phyloP scores from a whole-genome alignment of 2,329 filamentous ascomycete species.

The Tolypocladium ophioglossoides region DNA sequence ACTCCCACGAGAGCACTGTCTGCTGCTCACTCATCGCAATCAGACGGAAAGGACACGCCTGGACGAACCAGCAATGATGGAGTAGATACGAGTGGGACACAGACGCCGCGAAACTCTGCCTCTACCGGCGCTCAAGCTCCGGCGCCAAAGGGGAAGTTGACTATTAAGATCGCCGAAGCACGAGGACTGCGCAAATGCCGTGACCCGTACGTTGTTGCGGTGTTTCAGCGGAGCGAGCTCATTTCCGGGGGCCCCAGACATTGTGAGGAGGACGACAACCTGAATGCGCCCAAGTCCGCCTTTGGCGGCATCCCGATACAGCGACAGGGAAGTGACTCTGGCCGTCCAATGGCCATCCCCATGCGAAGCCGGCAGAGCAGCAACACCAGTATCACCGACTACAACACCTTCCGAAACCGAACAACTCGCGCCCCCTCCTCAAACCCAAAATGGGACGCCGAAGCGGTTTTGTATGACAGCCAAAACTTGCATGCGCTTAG shows the following conservation, averaged over 20 bases:
- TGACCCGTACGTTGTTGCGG: slow-evolving; percentile 91
- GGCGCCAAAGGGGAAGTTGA: slow-evolving; percentile 74
- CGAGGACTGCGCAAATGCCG: slow-evolving; percentile 70
- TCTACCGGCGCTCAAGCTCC: slow-evolving; percentile 51
- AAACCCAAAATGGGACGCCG: slow-evolving; percentile 90
- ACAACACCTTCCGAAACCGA: slow-evolving; percentile 48
- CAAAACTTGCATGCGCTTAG: background rate
- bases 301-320: slow-evolving; percentile 50
- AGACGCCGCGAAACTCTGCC: slow-evolving; percentile 33
- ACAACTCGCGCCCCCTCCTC: slow-evolving; percentile 51
- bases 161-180: slow-evolving; percentile 80
- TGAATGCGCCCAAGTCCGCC: slow-evolving; percentile 33
- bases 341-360: slow-evolving; percentile 83
- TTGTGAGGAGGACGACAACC: slow-evolving; percentile 48
- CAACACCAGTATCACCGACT: slow-evolving; percentile 73
- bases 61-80: slow-evolving; percentile 29
- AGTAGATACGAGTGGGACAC: slow-evolving; percentile 37
- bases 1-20: slow-evolving; percentile 85
- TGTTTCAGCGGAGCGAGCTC: slow-evolving; percentile 93
- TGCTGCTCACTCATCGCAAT: slow-evolving; percentile 41
- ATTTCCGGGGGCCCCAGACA: slow-evolving; percentile 77
- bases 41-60: slow-evolving; percentile 31
- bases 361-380: slow-evolving; percentile 97
- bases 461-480: slow-evolving; percentile 76
- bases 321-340: slow-evolving; percentile 69